Evolutionary conservation across 2,329 filamentous ascomycete species (phyloP), one percentile per base, ranked within the genome.

Genomic region (Magnaporthales sp.): DNA sequence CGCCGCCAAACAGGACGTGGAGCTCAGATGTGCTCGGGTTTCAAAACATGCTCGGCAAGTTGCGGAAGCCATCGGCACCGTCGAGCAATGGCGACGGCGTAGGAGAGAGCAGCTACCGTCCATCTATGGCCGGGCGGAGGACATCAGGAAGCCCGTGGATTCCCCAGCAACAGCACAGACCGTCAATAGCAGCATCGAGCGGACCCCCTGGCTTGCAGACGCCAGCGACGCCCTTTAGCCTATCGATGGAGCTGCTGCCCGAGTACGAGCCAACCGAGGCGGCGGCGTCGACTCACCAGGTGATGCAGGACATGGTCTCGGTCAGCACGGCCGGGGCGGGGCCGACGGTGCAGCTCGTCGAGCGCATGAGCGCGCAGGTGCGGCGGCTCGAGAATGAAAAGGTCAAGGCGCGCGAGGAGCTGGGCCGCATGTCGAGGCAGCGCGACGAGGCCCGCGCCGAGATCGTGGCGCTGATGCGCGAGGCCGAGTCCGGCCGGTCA

Each of bases 341-440:
- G 0, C 95, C 95, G 0, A 94, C 91, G 0, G 94, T 99, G 1
- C 94, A 98, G 77, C 86, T 99, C 0, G 93, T 99, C 19, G 95
- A 98, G 78, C 87, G 94, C 66, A 96, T 99, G 92, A 96, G 91
- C 73, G 92, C 93, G 2, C 92, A 93, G 0, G 93, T 99, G 61
- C 90, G 95, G 10, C 87, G 94, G 6, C 82, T 99, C 0, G 95
- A 99, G 75, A 92, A 88, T 63, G 95, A 99, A 75, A 96, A 96
- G 74, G 91, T 95, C 1, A 91, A 90, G 1, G 89, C 89, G 15
- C 92, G 91, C 73, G 95, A 99, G 74, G 95, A 99, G 76, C 83
- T 97, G 70, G 82, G 85, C 0, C 84, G 94, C 8, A 85, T 99
- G 22, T 88, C 88, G 6, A 83, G 85, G n/a, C 95, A 99, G 77